Conservation (phyloP, 495 filamentous ascomycete species). For the Neurospora terricola region DNA sequence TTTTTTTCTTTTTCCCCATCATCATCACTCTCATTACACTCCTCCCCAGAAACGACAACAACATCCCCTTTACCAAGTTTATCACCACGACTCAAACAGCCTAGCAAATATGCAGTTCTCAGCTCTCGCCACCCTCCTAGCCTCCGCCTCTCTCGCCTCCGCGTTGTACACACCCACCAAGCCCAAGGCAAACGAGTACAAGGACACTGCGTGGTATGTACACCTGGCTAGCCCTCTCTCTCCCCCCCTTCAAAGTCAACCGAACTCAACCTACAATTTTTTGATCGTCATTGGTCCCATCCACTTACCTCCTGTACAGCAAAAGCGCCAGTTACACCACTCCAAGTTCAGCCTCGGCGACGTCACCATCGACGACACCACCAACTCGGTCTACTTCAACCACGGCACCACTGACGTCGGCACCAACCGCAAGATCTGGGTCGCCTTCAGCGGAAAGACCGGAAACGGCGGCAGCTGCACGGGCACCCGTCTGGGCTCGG, state of each 20-base stretch:
- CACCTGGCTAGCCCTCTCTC: too few species aligned
- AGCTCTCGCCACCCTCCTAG: neutral
- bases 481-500: neutral
- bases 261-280: too few species aligned
- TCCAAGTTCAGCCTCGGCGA: neutral
- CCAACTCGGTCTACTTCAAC: neutral
- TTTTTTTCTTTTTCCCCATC: too few species aligned
- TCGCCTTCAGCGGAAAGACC: neutral
- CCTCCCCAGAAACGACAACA: too few species aligned
- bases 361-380: neutral
- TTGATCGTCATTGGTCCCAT: neutral
- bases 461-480: neutral
- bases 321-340: neutral
- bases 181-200: neutral
- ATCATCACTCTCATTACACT: too few species aligned
- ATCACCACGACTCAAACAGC: neutral
- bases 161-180: too few species aligned
- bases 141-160: accelerated
- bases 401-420: neutral
- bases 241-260: too few species aligned
- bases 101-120: neutral
- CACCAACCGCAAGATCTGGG: neutral
- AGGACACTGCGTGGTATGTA: neutral
- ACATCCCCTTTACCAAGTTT: too few species aligned
- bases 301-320: neutral